Base-by-base conservation (phyloP, 371 early-diverging fungal species). In the Mucor plumbeus region DNA sequence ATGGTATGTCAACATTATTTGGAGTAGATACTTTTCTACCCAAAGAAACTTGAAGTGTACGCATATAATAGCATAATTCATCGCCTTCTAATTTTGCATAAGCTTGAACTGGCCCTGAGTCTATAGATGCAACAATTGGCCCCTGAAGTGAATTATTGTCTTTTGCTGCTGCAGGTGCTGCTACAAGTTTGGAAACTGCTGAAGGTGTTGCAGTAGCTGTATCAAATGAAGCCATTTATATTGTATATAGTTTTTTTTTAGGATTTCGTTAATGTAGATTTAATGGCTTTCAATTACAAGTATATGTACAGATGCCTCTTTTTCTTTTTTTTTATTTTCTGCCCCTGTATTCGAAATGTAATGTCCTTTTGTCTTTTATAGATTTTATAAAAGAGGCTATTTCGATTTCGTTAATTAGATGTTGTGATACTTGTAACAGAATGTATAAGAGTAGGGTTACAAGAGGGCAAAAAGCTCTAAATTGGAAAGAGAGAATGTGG, bases 71-170 rank as follows among this genome's bases (percentile, higher is more conserved):
- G 61, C 90, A 90, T 66, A 92, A 89, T 17, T 89, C 87, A 10
- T 90, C 87, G 34, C 94, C 93, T 76, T 94, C 93, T 8, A 96
- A 84, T 74, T 94, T 96, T 10, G 96, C 96, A 75, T 93, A 96
- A 0, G 96, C 95, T 73, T 92, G 92, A 19, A 93, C 90, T 0
- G 91, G 88, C 6, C 79, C 82, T 10, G 65, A 48, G 36, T 59
- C 65, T 11, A 65, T 65, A 7, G 55, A 43, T 4, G 64, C 64
- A 55, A 56, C 64, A 6, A 64, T 19, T 33, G 64, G 64, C 36
- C 56, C 64, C 35, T 48, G 50, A 38, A 56, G 39, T 0, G 40
- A 21, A 19, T 33, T 58, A 34, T 44, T 31, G 21, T 48, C 31
- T 26, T 35, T 48, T 0, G 31, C 8, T 31, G 58, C 41, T 53